Base-by-base conservation (phyloP, 2,329 filamentous ascomycete genomes). In the Massarina eburnea region DNA sequence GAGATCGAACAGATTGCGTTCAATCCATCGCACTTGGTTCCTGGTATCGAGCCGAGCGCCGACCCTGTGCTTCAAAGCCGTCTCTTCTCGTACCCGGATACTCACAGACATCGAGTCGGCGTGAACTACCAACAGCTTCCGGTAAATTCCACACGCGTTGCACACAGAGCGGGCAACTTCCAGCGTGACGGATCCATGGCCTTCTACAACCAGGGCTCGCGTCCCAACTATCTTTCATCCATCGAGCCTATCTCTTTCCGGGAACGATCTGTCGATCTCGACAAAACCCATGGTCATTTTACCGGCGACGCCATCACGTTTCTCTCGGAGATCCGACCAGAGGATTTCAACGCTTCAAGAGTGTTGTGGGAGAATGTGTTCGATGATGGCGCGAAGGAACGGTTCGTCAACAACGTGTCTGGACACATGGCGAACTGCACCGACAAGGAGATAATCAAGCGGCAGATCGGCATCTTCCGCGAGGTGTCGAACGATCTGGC, bases 181-280 rank as follows among this genome's bases (percentile, higher is more conserved):
- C 85, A 89, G 67, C 82, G 87, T 50, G 86, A 90, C 60, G 88
- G 88, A 14, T 63, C 67, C 48, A 90, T 89, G 85, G 80, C 83
- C 1, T 81, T 83, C 58, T 76, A 79, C 62, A 86, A 89, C 70
- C 81, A 84, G 57, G 81, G 81, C 41, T 72, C 77, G 3, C 77
- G 81, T 50, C 78, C 80, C 12, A 76, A 78, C 57, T 84, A 83
- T 62, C 73, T 80, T 10, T 76, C 73, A 26, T 79, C 76, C 8
- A 78, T 79, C 40, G 64, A 78, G 59, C 77, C 77, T 0, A 75
- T 79, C 36, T 59, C 60, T n/a, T 78, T 80, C 70, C 69, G 67
- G 34, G 50, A 75, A 39, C 71, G 77, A 24, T 63, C 59, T 5
- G 68, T 78, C 38, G 70, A 80, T 49, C 66, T 78, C 14, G 71